Percentiles rank a stretch among this genome's conserved stretches.
phyloP scores from a whole-genome alignment of 129 eudicot species.

The Cynara cardunculus region DNA sequence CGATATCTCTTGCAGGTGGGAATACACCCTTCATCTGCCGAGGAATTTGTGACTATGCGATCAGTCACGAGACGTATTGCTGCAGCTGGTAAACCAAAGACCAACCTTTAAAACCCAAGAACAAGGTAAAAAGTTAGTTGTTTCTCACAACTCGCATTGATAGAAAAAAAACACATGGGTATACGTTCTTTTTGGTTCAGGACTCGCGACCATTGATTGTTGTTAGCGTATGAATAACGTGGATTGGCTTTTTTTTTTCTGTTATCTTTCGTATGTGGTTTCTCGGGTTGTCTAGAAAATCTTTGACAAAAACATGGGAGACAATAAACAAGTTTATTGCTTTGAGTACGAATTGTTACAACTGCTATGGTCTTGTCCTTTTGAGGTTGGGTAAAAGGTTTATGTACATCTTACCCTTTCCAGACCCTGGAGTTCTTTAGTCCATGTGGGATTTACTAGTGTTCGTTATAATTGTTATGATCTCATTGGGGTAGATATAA shows the following conservation, averaged over 20 bases:
- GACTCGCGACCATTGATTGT: not conserved
- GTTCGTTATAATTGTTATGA: not conserved
- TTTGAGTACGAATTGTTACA: not conserved
- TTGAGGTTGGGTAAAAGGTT: not conserved
- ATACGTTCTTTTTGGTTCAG: constrained; percentile 6
- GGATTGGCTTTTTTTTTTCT: not conserved
- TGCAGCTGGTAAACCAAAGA: constrained; percentile 63
- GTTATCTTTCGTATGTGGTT: not conserved
- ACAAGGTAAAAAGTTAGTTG: constrained; percentile 9
- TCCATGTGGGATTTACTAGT: not conserved
- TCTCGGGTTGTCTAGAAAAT: not conserved
- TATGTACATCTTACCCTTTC: not conserved
- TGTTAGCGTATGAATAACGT: constrained; percentile 14
- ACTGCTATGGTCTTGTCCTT: not conserved
- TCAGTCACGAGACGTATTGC: constrained; percentile 62
- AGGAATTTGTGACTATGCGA: constrained; percentile 95
- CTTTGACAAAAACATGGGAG: not conserved
- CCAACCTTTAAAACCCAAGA: constrained; percentile 45
- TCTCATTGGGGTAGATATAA: not conserved
- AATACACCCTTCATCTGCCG: constrained; percentile 96
- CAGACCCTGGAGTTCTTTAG: not conserved
- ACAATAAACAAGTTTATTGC: not conserved
- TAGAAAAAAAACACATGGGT: not conserved
- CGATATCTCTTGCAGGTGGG: constrained; percentile 54
- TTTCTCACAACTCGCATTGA: not conserved